These are phyloP conservation scores for Suillus tomentosus DNA, from an alignment of 768 basidiomycete genomes.

Conservation along the genomic window DNA sequence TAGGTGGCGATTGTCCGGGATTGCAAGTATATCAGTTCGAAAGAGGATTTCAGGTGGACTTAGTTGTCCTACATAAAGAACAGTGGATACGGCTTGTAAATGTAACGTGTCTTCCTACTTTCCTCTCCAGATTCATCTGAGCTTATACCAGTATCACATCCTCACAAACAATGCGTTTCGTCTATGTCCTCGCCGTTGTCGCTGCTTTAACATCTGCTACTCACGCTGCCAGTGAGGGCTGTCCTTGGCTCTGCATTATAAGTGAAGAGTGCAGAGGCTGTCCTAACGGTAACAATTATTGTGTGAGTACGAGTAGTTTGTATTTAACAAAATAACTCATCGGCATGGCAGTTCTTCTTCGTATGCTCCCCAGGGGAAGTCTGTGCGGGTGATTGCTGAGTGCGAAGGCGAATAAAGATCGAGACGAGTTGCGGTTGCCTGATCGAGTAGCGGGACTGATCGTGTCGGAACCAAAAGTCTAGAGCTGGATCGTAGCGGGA, in stretches of 20 bases:
- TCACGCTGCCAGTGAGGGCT: background rate
- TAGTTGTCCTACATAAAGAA: background rate
- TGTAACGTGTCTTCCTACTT: background rate
- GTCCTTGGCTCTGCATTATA: background rate
- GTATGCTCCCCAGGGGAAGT: background rate
- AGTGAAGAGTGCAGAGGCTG: background rate
- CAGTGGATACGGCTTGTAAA: background rate
- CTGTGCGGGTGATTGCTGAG: background rate
- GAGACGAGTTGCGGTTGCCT: background rate
- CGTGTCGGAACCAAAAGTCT: background rate
- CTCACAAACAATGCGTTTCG: background rate
- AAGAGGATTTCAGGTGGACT: background rate
- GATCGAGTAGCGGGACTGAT: background rate
- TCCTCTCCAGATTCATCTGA: background rate
- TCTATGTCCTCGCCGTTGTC: background rate
- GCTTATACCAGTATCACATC: background rate
- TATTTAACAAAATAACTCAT: background rate
- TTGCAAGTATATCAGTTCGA: background rate
- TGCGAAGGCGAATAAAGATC: background rate
- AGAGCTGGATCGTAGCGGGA: background rate
- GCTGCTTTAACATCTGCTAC: background rate
- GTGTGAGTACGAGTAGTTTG: background rate
- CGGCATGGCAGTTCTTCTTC: background rate
- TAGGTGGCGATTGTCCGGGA: background rate
- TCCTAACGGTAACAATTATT: background rate